Evolutionary conservation across 805 yeast genomes (phyloP).

Genomic region (Schizosaccharomyces cryophilus): DNA sequence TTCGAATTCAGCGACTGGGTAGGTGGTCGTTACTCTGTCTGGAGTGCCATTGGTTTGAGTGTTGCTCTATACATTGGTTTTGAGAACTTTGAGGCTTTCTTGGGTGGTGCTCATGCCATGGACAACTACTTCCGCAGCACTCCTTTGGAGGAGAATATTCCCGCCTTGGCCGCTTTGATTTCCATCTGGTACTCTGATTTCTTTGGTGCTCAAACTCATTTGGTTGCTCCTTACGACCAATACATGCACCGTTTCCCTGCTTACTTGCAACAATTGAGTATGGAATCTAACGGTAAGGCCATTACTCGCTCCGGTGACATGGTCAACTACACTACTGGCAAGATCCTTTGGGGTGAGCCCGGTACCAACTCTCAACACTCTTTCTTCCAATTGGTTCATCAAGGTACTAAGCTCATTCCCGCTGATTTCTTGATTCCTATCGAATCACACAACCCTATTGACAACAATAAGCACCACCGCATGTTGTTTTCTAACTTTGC

Average conservation of each 20-base stretch:
- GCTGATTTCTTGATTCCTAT: conserved; percentile 94
- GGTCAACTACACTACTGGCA: conserved; percentile 87
- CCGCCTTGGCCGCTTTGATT: conserved; percentile 75
- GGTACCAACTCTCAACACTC: conserved; percentile 98
- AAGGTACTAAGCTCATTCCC: conserved; percentile 94
- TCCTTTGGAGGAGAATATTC: conserved; percentile 76
- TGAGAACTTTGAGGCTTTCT: conserved; percentile 76
- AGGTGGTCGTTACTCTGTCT: conserved; percentile 99
- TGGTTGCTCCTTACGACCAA: conserved; percentile 97
- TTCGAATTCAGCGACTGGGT: conserved; percentile 97
- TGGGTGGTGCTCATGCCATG: conserved; percentile 93
- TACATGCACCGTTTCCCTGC: conserved; percentile 98
- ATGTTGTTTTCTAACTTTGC: conserved; percentile 98
- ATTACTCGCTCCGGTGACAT: conserved; percentile 79
- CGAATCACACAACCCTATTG: conserved; percentile 84
- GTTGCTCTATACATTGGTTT: conserved; percentile 86
- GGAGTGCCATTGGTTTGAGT: conserved; percentile 96
- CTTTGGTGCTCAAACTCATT: conserved; percentile 91
- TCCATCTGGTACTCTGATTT: conserved; percentile 98
- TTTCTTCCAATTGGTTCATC: conserved; percentile 97
- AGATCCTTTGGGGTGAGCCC: conserved; percentile 93
- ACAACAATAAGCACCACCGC: conserved; percentile 76
- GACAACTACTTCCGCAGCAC: conserved; percentile 72
- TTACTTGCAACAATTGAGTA: conserved; percentile 88
- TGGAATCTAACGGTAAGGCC: conserved; percentile 98